phyloP scores from a whole-genome alignment of 2,329 filamentous ascomycete species.

The Neofusicoccum cordaticola region DNA sequence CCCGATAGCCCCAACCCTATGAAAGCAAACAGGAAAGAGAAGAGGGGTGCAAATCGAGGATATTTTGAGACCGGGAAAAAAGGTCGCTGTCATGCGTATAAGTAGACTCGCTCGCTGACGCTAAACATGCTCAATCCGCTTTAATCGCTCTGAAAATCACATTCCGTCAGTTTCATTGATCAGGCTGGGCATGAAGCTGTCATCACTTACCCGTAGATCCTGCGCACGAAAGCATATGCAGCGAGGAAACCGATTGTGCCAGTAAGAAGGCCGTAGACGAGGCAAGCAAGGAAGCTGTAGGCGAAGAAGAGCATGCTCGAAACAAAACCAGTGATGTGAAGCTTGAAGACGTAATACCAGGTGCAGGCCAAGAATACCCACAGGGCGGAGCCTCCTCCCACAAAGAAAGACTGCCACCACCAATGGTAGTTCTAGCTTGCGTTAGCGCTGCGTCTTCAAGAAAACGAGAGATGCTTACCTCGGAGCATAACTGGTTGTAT shows the following conservation, averaged over 20 bases:
- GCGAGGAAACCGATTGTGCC: conserved; percentile 83
- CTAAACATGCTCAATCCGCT: conserved; percentile 1
- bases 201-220: conserved; percentile 71
- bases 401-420: conserved; percentile 88
- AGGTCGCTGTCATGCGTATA: not conserved
- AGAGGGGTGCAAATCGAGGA: not conserved
- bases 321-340: conserved; percentile 77
- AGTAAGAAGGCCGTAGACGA: conserved; percentile 75
- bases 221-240: conserved; percentile 77
- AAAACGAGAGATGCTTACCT: conserved; percentile 46
- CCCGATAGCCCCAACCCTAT: not conserved
- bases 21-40: not conserved
- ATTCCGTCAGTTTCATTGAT: not conserved
- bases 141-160: conserved; percentile 15
- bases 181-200: not conserved
- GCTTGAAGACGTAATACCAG: conserved; percentile 79
- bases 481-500: conserved; percentile 77
- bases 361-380: conserved; percentile 82
- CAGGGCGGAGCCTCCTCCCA: conserved; percentile 71
- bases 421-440: conserved; percentile 69
- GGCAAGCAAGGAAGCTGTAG: conserved; percentile 78
- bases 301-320: conserved; percentile 80
- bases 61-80: not conserved
- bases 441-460: not conserved
- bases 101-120: not conserved